Evolutionary conservation across 345 rosid genomes (phyloP), one percentile per base, ranked within the genome.

Genomic region (Geranium brycei): DNA sequence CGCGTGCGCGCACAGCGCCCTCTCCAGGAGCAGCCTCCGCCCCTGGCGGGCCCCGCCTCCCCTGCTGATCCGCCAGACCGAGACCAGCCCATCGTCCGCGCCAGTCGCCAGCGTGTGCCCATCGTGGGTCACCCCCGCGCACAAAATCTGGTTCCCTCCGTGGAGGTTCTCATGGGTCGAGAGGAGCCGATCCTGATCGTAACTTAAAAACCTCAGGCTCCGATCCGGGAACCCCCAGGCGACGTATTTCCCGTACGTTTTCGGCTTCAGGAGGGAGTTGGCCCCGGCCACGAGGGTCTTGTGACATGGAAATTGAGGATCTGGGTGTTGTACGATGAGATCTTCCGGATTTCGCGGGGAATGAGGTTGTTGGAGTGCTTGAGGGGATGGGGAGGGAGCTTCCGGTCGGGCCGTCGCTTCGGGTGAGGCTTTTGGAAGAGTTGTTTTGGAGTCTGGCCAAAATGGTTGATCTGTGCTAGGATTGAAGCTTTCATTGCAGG

Each of bases 401-500:
- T 91, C 74, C 88, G 72, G 69, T 87, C 91, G 35, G 80, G 67
- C 65, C 80, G 79, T 70, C 99, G 80, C 76, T 95, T 95, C 53
- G 79, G 91, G 66, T 95, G 99, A 71, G 99, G 76, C 71, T 95
- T 95, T 69, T 71, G 89, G 81, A 95, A 95, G 40, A 95, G 87
- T 69, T 95, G 99, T 77, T 95, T 95, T 12, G 99, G 99, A 61
- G 99, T 95, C 78, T 95, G 99, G 47, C 99, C 99, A 78, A 95
- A 95, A 77, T 95, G 97, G 76, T 95, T 95, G 71, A 95, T 95
- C 71, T 95, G 99, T 51, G 99, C 99, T 61, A 95, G 83, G 73
- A 95, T 95, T 67, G 99, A 85, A 64, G 99, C 99, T 81, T 95
- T 95, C 99, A 95, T 78, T 19, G 97, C 96, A 41, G 99, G 97